Evolutionary conservation across 148 eudicot genomes (phyloP).

Genomic region (Hydrangea macrophylla): DNA sequence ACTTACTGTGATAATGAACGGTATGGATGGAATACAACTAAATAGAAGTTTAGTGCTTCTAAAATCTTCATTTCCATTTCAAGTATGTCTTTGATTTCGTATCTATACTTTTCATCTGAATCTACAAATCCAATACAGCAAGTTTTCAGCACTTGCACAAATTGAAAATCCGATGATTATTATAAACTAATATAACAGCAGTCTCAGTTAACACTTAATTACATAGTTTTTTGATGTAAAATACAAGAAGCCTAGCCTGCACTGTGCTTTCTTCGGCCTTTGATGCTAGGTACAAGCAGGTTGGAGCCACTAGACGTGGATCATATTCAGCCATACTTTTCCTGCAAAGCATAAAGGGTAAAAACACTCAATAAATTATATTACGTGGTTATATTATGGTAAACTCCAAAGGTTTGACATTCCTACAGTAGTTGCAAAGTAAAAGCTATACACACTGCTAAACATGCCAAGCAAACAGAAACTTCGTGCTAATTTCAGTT

Average conservation of each 20-base stretch:
- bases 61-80: constrained; percentile 99
- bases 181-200: not conserved
- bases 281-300: constrained; percentile 95
- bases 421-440: not conserved
- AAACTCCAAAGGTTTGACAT: not conserved
- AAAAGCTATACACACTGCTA: not conserved
- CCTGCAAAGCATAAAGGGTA: constrained; percentile 25
- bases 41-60: constrained; percentile 89
- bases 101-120: constrained; percentile 70
- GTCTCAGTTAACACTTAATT: constrained; percentile 19
- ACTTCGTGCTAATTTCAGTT: too few species aligned
- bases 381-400: not conserved
- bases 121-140: constrained; percentile 44
- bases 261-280: constrained; percentile 99
- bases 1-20: constrained; percentile 85
- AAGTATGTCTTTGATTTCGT: constrained; percentile 93
- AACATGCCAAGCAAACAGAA: not conserved
- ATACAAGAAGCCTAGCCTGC: constrained; percentile 91
- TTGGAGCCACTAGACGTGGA: constrained; percentile 88
- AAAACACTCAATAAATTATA: not conserved
- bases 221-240: constrained; percentile 85
- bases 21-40: constrained; percentile 94
- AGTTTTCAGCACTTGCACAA: constrained; percentile 14
- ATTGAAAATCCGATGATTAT: not conserved
- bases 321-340: constrained; percentile 84